phyloP scores from a whole-genome alignment of 1,284 basidiomycete genomes.

The Rhodotorula sp. region DNA sequence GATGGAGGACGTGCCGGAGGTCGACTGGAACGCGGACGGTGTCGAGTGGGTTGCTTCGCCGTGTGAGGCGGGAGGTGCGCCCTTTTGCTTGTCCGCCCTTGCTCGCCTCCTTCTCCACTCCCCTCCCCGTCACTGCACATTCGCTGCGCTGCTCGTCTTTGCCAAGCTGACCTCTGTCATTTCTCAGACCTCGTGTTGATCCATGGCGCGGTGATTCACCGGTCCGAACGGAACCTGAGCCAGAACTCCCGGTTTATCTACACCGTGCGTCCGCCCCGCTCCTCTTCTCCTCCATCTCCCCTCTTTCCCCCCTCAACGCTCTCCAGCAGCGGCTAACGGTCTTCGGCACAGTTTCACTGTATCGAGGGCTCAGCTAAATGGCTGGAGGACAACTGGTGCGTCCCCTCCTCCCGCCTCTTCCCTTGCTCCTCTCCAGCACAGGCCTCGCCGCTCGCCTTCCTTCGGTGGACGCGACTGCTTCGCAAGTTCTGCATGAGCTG shows the following conservation, averaged over 20 bases:
- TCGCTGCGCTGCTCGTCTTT: conserved; percentile 45
- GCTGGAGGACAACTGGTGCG: conserved; percentile 69
- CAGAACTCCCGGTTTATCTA: conserved; percentile 78
- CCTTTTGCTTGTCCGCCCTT: neutral
- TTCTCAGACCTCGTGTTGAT: conserved; percentile 83
- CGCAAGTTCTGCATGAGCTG: neutral
- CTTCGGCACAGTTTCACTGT: conserved; percentile 65
- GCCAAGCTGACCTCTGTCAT: neutral
- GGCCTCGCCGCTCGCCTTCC: too few species aligned
- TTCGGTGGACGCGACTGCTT: neutral
- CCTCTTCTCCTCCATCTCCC: neutral
- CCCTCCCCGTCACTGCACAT: neutral
- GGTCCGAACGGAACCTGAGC: conserved; percentile 71
- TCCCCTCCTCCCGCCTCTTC: too few species aligned
- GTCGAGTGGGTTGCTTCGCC: conserved; percentile 68
- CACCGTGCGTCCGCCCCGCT: conserved; percentile 55
- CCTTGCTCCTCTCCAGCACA: too few species aligned
- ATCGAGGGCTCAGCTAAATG: conserved; percentile 58
- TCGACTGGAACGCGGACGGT: conserved; percentile 48
- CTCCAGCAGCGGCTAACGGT: too few species aligned
- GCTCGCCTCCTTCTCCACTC: neutral
- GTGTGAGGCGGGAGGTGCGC: conserved; percentile 68
- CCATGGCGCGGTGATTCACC: conserved; percentile 75
- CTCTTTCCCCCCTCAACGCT: too few species aligned
- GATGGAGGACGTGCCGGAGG: conserved; percentile 43